Evolutionary conservation across 495 filamentous ascomycete species (phyloP), one percentile per base, ranked within the genome.

Genomic region (Saxophila tyrrhenica): DNA sequence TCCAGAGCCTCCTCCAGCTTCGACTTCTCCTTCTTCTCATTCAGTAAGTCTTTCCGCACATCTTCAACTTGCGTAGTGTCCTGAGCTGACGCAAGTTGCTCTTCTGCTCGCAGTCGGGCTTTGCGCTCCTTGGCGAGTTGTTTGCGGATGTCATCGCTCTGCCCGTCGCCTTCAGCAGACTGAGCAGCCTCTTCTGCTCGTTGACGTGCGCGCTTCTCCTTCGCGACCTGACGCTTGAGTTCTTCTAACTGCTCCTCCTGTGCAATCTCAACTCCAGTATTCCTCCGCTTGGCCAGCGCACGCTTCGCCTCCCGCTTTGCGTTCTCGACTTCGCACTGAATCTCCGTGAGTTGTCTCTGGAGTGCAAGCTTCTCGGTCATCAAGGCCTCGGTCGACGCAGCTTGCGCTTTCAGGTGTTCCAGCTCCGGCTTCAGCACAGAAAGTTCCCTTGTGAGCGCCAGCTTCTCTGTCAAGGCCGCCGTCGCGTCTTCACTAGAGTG

Each of bases 321-420:
- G 46, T 83, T 82, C 52, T 87, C 86, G 9, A 95, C 73, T 62
- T 92, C 84, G 41, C 87, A 78, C 62, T 94, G 84, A 2, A 91
- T 62, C 3, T 82, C 79, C 62, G 73, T 83, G 38, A 94, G 64
- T 65, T 88, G 82, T 24, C 85, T 77, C 61, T 89, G 80, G 15
- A 95, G 67, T 16, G 81, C 76, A 17, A 88, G 67, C 59, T 92
- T 94, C 61, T 90, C 86, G 1, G 82, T 71, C 23, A 89, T 71
- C 7, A 84, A 66, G 5, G 74, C 72, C 59, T 87, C 82, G 39
- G 86, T 74, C 22, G 79, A 78, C 16, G 75, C 69, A 21, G 78
- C 75, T 65, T 94, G 86, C 1, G 81, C 76, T 55, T 78, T 76
- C 13, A 94, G 72, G 62, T 87, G 82, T 50, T 94, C 87, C 8